Evolutionary conservation across 352 stramenopile genomes (phyloP).

Genomic region (Phytophthora europaea): DNA sequence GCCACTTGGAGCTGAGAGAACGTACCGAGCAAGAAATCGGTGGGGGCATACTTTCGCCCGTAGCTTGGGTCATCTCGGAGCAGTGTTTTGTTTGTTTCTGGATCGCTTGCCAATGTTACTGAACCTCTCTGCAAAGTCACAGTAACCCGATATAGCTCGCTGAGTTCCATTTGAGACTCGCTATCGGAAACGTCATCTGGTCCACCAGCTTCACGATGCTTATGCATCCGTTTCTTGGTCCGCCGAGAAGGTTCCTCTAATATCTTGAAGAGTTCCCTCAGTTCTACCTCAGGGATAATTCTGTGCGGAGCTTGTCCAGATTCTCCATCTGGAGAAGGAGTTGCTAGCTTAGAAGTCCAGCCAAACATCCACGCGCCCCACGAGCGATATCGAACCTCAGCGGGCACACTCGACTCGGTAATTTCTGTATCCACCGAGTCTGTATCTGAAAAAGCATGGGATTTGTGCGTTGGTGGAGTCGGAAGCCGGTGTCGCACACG

Average conservation of each 20-base stretch:
- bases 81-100: constrained; percentile 73
- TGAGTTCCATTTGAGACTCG: constrained; percentile 49
- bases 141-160: constrained; percentile 78
- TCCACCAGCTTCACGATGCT: constrained; percentile 34
- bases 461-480: constrained; percentile 58
- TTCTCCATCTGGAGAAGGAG: constrained; percentile 42
- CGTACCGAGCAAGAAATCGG: constrained; percentile 80
- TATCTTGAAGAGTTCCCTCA: constrained; percentile 90
- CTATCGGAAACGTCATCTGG: constrained; percentile 45
- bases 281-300: constrained; percentile 82
- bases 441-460: constrained; percentile 67
- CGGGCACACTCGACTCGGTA: constrained; percentile 76
- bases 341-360: constrained; percentile 79
- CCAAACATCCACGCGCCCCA: constrained; percentile 91
- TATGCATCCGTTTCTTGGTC: constrained; percentile 59
- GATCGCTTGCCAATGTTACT: constrained; percentile 79
- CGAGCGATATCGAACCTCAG: constrained; percentile 77
- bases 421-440: constrained; percentile 86
- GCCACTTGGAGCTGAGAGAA: constrained; percentile 85
- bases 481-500: constrained; percentile 33
- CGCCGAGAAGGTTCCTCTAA: constrained; percentile 82
- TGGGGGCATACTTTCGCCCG: constrained; percentile 72
- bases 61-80: constrained; percentile 74
- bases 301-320: constrained; percentile 43
- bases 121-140: constrained; percentile 80